Evolutionary conservation across 1,284 basidiomycete genomes (phyloP).

Genomic region (Tilletia caries): DNA sequence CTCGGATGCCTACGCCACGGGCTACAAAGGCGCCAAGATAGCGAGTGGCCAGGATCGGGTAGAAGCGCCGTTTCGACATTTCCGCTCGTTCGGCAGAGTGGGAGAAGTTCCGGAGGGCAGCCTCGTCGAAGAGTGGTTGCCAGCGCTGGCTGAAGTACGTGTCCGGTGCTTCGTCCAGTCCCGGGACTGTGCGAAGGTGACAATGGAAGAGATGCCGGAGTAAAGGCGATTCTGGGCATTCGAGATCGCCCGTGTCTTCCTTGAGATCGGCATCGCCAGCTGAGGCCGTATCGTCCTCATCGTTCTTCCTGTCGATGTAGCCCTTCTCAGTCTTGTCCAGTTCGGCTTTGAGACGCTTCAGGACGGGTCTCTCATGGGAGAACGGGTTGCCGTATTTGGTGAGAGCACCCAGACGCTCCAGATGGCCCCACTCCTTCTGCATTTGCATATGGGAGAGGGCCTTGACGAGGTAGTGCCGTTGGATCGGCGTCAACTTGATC

Average conservation of each 20-base stretch:
- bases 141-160: slow-evolving; percentile 49
- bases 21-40: slow-evolving; percentile 49
- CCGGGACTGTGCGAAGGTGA: slow-evolving; percentile 42
- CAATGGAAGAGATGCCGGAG: slow-evolving; percentile 51
- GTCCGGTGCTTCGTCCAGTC: slow-evolving; percentile 41
- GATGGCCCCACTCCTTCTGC: slow-evolving; percentile 42
- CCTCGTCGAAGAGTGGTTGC: slow-evolving; percentile 48
- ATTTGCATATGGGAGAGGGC: slow-evolving; percentile 49
- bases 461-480: slow-evolving; percentile 50
- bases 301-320: slow-evolving; percentile 13
- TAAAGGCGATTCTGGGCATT: slow-evolving; percentile 16
- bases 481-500: slow-evolving; percentile 38
- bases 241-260: neutral
- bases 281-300: slow-evolving; percentile 31
- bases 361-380: slow-evolving; percentile 27
- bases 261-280: slow-evolving; percentile 17
- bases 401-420: slow-evolving; percentile 44
- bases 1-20: slow-evolving; percentile 48
- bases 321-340: slow-evolving; percentile 15
- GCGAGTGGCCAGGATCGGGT: slow-evolving; percentile 36
- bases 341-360: slow-evolving; percentile 36
- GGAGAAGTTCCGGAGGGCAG: slow-evolving; percentile 40
- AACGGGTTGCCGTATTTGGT: slow-evolving; percentile 51
- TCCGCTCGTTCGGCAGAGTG: slow-evolving; percentile 45
- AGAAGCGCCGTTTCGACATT: slow-evolving; percentile 41